Percentiles rank a stretch among this genome's conserved stretches.
Evolutionary conservation across 2,329 filamentous ascomycete species (phyloP).

Genomic region (Moelleriella libera): DNA sequence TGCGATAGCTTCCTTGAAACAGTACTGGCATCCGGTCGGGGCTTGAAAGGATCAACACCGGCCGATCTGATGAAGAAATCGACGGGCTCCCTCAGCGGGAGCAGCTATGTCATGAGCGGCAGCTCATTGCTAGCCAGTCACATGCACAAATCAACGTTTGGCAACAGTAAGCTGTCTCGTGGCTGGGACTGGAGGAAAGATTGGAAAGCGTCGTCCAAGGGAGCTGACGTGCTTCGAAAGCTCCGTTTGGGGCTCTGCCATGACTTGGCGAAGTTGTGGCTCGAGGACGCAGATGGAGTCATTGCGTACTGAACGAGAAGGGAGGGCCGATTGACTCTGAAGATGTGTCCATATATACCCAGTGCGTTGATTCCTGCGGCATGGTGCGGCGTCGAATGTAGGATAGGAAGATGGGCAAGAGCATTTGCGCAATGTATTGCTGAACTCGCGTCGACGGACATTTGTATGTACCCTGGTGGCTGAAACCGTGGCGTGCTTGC

Average conservation of each 20-base stretch:
- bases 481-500: background rate
- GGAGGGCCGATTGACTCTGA: background rate
- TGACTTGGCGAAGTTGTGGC: constrained; percentile 58
- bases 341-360: too few species aligned
- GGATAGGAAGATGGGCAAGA: too few species aligned
- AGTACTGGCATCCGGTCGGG: constrained; percentile 57
- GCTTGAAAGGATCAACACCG: constrained; percentile 46
- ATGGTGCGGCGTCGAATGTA: too few species aligned
- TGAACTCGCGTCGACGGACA: too few species aligned
- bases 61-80: constrained; percentile 51
- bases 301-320: constrained; percentile 10
- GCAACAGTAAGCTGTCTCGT: constrained; percentile 38
- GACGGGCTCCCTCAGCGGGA: constrained; percentile 37
- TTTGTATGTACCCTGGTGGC: too few species aligned
- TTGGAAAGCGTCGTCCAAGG: constrained; percentile 53
- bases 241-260: constrained; percentile 60
- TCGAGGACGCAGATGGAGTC: constrained; percentile 47
- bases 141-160: constrained; percentile 44
- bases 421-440: too few species aligned
- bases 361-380: too few species aligned
- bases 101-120: constrained; percentile 56
- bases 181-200: constrained; percentile 70
- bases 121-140: constrained; percentile 56
- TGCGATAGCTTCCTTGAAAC: constrained; percentile 69
- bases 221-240: constrained; percentile 56